Evolutionary conservation across 1,284 basidiomycete species (phyloP).

Genomic region (Ustanciosporium gigantosporum): DNA sequence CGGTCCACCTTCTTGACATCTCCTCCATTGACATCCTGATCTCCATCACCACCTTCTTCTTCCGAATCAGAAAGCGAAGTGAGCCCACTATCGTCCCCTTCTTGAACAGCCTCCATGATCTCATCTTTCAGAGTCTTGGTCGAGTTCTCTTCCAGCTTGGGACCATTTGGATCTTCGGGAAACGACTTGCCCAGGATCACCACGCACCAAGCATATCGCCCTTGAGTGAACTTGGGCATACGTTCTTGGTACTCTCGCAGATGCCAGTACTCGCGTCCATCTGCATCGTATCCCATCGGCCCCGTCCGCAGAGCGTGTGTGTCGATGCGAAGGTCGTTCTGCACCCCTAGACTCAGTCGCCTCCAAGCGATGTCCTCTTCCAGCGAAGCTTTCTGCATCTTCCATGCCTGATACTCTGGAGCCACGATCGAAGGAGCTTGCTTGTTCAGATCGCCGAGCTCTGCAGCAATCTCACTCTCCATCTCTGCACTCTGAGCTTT

Average conservation of each 20-base stretch:
- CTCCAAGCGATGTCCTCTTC: conserved; percentile 26
- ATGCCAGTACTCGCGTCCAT: conserved; percentile 49
- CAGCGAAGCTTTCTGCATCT: conserved; percentile 19
- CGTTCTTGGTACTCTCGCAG: conserved; percentile 43
- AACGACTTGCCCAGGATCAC: conserved; percentile 29
- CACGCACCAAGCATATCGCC: conserved; percentile 43
- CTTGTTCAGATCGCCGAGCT: conserved; percentile 39
- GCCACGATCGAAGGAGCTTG: conserved; percentile 34
- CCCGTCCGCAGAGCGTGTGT: conserved; percentile 39
- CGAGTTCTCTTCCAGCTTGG: not conserved
- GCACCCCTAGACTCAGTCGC: conserved; percentile 16
- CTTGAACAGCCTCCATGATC: not conserved
- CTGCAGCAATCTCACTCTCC: conserved; percentile 31
- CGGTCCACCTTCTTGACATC: not conserved
- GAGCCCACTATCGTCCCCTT: conserved; percentile 17
- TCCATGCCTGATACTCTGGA: conserved; percentile 31
- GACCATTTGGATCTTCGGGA: conserved; percentile 1
- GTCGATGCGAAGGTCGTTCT: conserved; percentile 14
- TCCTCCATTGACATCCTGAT: not conserved
- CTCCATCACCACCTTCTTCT: conserved; percentile 4
- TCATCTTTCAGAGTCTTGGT: conserved; percentile 1
- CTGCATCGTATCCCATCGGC: conserved; percentile 34
- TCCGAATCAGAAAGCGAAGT: conserved; percentile 12
- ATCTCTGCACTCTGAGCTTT: conserved; percentile 9
- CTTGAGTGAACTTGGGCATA: conserved; percentile 39